Conservation (phyloP, 306 rosid species). For the Styphnolobium japonicum region DNA sequence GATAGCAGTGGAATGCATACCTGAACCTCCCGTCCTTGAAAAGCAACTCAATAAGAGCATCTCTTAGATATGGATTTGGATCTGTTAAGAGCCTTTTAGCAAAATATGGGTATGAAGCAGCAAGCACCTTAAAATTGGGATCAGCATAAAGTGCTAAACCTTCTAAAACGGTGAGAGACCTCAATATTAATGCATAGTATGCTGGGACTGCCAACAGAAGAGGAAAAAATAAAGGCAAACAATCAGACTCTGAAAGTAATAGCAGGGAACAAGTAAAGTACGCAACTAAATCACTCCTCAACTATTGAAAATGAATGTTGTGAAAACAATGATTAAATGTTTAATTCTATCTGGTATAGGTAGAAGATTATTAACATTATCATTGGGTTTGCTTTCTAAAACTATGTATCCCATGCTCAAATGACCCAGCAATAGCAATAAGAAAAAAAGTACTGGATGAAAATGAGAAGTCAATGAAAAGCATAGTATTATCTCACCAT, state of each 20-base stretch:
- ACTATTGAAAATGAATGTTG: not conserved
- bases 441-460: not conserved
- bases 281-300: slow-evolving; percentile 1
- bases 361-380: not conserved
- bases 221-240: slow-evolving; percentile 16
- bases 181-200: slow-evolving; percentile 84
- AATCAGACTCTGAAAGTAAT: slow-evolving; percentile 28
- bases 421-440: not conserved
- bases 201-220: slow-evolving; percentile 74
- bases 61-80: slow-evolving; percentile 91
- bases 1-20: slow-evolving; percentile 39
- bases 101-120: slow-evolving; percentile 92
- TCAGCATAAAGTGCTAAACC: slow-evolving; percentile 92
- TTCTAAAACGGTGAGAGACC: slow-evolving; percentile 92
- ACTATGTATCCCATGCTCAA: not conserved
- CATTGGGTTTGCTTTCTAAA: not conserved
- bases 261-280: not conserved
- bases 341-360: not conserved
- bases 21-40: slow-evolving; percentile 84
- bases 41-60: slow-evolving; percentile 90
- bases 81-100: slow-evolving; percentile 92
- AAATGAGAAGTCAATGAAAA: slow-evolving; percentile 2
- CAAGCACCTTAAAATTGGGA: slow-evolving; percentile 94
- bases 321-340: not conserved
- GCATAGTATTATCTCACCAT: slow-evolving; percentile 54